Evolutionary conservation across 345 rosid genomes (phyloP).

Genomic region (Gossypium thurberi): DNA sequence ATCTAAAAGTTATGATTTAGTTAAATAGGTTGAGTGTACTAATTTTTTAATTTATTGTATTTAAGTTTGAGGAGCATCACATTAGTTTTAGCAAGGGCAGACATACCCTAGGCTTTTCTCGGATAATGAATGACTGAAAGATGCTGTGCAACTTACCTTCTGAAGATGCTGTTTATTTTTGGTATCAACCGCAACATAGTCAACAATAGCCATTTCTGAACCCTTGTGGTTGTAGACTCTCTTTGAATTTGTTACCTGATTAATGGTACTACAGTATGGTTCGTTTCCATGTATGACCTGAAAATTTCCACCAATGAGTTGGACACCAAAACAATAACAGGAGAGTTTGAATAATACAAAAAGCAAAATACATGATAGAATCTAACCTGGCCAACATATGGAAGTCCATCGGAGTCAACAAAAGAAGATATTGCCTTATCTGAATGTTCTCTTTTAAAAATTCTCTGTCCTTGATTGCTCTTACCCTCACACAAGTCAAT

Average conservation of each 20-base stretch:
- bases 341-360: not conserved
- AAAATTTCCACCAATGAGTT: slow-evolving; percentile 10
- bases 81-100: not conserved
- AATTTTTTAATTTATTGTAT: not conserved
- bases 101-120: not conserved
- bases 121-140: not conserved
- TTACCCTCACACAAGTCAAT: slow-evolving; percentile 60
- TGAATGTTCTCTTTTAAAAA: slow-evolving; percentile 50
- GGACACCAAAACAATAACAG: not conserved
- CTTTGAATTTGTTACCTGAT: slow-evolving; percentile 38
- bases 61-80: not conserved
- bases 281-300: slow-evolving; percentile 69
- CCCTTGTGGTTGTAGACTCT: slow-evolving; percentile 48
- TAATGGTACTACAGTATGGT: slow-evolving; percentile 62
- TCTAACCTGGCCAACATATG: slow-evolving; percentile 85
- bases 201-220: slow-evolving; percentile 67
- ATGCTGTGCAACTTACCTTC: slow-evolving; percentile 45
- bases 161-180: slow-evolving; percentile 56
- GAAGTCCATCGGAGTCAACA: slow-evolving; percentile 91
- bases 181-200: slow-evolving; percentile 72
- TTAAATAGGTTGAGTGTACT: not conserved
- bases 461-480: slow-evolving; percentile 35
- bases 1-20: not conserved
- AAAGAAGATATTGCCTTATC: slow-evolving; percentile 42
- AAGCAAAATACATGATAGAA: not conserved